Evolutionary conservation across 441 rosid species (phyloP).

Genomic region (Geranium incanum): DNA sequence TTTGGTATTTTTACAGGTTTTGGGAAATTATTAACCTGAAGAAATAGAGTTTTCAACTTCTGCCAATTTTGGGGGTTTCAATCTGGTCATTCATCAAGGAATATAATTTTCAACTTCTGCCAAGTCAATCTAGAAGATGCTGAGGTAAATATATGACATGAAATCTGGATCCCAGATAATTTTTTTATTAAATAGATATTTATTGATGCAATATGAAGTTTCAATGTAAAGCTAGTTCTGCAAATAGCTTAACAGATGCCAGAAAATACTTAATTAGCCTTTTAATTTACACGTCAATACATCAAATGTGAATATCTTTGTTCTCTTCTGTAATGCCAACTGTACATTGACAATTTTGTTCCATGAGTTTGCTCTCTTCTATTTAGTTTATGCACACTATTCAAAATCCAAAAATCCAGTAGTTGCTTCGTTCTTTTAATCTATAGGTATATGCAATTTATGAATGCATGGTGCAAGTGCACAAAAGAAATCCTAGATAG

Average conservation of each 20-base stretch:
- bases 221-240: slow-evolving; percentile 9
- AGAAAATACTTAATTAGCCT: neutral
- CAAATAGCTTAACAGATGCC: neutral
- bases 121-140: slow-evolving; percentile 15
- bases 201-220: neutral
- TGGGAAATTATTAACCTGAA: neutral
- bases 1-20: neutral
- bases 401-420: neutral
- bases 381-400: neutral
- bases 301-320: slow-evolving; percentile 7
- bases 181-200: slow-evolving; percentile 3
- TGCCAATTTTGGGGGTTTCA: neutral
- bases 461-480: neutral
- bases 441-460: neutral
- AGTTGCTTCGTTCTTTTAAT: neutral
- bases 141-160: slow-evolving; percentile 30
- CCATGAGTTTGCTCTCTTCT: neutral
- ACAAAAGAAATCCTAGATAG: neutral
- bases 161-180: slow-evolving; percentile 13
- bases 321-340: neutral
- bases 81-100: slow-evolving; percentile 10
- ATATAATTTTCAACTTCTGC: slow-evolving; percentile 13
- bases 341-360: neutral
- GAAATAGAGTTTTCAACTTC: neutral
- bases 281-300: neutral